Base-by-base conservation (phyloP, 192 early-diverging fungal genomes). In the Backusella tuberculispora region DNA sequence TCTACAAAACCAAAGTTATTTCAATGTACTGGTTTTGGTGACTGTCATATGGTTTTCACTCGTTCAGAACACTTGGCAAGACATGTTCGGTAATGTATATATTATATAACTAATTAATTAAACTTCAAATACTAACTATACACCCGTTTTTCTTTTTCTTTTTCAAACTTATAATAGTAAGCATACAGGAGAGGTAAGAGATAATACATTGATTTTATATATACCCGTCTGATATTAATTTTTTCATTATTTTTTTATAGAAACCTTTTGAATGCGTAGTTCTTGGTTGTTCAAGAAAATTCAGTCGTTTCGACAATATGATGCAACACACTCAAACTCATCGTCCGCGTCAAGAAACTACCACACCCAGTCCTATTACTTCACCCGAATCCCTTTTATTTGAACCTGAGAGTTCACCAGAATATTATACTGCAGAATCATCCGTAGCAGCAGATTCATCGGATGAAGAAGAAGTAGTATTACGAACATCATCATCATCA, bases 241-340 rank as follows among this genome's bases (percentile, higher is more conserved):
- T 34, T 34, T 34, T 34, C 76, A 92, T 34, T 34, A 34, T 34
- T 34, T 2, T 34, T 2, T 34, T 34, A 34, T 34, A 34, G 82
- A 88, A 93, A 86, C 92, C 92, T 2, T 93, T 91, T 83, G 82
- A 86, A 66, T 93, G 92, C 65, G 80, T 91, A 10, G 84, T 89
- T 13, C 88, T 89, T 48, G 86, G 82, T 17, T 93, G 92, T 74
- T 80, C 80, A 73, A 83, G 89, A 63, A 85, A 84, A 69, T 93
- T 93, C 47, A 92, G 90, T 80, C 89, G 92, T 7, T 92, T 92
- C 65, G 92, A 93, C 75, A 93, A 93, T 72, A 93, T 93, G 92
- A 88, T 91, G 80, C 92, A 93, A 79, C 92, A 93, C 68, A 90
- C 90, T 10, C 90, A 91, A 47, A 93, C 90, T 48, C 92, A 93